Percentiles rank a stretch among this genome's conserved stretches.
These are phyloP conservation scores for Allium cepa DNA, from an alignment of 106 monocot species.

Conservation along the genomic window DNA sequence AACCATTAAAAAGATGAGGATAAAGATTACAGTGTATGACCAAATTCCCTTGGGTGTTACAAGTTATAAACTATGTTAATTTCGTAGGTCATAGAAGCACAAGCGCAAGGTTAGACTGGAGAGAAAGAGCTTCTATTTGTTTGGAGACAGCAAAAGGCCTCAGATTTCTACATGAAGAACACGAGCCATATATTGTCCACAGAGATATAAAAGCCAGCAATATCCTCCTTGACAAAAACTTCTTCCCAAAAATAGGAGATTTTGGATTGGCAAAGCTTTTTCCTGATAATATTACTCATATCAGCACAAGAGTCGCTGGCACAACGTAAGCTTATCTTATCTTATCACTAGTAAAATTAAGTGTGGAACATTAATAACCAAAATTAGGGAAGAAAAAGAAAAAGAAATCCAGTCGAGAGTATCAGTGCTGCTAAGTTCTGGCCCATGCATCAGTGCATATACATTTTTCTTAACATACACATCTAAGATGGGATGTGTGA, in stretches of 20 bases:
- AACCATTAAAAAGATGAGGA: no score
- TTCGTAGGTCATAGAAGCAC: constrained; percentile 40
- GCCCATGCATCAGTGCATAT: no score
- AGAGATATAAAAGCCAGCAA: constrained; percentile 86
- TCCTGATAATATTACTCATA: constrained; percentile 67
- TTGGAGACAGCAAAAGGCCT: constrained; percentile 56
- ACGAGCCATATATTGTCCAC: constrained; percentile 56
- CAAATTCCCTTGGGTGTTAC: background rate
- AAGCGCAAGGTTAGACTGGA: constrained; percentile 34
- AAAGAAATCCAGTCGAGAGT: background rate
- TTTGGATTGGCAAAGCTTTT: constrained; percentile 77
- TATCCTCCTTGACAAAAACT: constrained; percentile 49
- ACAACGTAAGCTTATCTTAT: constrained; percentile 38
- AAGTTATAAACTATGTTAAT: constrained; percentile 4
- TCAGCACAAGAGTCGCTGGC: constrained; percentile 79
- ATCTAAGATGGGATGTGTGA: no score
- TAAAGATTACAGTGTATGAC: no score
- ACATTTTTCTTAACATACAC: no score
- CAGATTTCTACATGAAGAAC: constrained; percentile 61
- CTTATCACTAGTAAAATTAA: no score
- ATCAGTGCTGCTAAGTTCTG: no score
- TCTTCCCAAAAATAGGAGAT: constrained; percentile 70
- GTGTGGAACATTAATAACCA: no score
- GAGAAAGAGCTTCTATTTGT: constrained; percentile 45
- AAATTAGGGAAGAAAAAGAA: background rate